Evolutionary conservation across 176 grass and related monocot genomes (phyloP).

Genomic region (Oryza meyeriana): DNA sequence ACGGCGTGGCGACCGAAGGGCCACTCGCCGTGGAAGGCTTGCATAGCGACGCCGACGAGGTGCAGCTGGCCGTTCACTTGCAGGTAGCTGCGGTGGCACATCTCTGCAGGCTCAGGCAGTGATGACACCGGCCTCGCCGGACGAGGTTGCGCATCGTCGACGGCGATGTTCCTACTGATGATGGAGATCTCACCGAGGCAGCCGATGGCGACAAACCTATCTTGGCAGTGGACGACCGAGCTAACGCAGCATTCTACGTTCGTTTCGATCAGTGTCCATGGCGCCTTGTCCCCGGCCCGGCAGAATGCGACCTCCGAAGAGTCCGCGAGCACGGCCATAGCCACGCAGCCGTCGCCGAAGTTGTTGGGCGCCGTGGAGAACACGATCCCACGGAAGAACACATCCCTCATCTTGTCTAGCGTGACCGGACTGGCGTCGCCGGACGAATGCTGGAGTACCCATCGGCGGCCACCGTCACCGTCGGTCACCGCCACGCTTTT

Average conservation of each 20-base stretch:
- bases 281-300: background rate
- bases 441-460: background rate
- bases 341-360: background rate
- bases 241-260: background rate
- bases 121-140: background rate
- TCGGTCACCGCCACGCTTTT: background rate
- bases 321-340: constrained; percentile 21
- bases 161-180: no score
- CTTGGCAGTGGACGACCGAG: background rate
- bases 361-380: constrained; percentile 21
- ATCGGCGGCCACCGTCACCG: background rate
- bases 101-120: background rate
- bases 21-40: background rate
- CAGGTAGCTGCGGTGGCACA: constrained; percentile 23
- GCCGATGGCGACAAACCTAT: background rate
- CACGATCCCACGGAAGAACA: constrained; percentile 25
- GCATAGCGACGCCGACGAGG: background rate
- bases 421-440: background rate
- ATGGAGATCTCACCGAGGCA: background rate
- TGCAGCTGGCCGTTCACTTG: constrained; percentile 16
- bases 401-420: background rate
- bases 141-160: background rate
- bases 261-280: constrained; percentile 21
- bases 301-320: constrained; percentile 31
- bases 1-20: background rate